Evolutionary conservation across 164 flowering plant species (phyloP).

Genomic region (Vitis rupestris): DNA sequence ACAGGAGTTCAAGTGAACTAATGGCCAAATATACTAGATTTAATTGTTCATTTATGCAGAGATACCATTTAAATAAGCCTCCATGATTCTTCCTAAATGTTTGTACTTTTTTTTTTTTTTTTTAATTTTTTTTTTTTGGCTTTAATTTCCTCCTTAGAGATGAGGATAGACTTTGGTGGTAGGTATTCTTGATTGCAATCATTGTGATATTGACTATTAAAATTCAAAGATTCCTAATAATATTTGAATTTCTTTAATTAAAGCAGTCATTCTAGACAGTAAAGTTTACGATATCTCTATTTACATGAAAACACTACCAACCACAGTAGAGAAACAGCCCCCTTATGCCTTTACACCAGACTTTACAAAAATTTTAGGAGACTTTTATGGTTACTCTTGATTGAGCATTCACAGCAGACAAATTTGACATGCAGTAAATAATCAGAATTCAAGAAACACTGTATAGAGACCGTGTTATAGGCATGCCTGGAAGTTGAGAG

Average conservation of each 20-base stretch:
- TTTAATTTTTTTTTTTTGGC: not conserved
- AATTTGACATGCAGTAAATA: no score
- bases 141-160: not conserved
- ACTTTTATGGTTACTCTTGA: no score
- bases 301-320: not conserved
- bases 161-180: not conserved
- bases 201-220: slow-evolving; percentile 6
- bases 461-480: no score
- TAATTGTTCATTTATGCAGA: not conserved
- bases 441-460: no score
- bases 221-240: not conserved
- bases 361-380: no score
- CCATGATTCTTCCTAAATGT: not conserved
- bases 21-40: not conserved
- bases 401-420: no score
- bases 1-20: slow-evolving; percentile 72
- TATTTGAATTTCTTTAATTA: not conserved
- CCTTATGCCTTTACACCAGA: not conserved
- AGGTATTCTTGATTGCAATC: slow-evolving; percentile 9
- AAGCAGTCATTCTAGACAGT: not conserved
- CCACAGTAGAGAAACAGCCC: not conserved
- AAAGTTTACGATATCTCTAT: not conserved
- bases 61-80: not conserved
- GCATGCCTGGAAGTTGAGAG: no score
- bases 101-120: not conserved